Evolutionary conservation across 768 basidiomycete genomes (phyloP), one percentile per base, ranked within the genome.

Genomic region (Phlebiopsis gigantea): DNA sequence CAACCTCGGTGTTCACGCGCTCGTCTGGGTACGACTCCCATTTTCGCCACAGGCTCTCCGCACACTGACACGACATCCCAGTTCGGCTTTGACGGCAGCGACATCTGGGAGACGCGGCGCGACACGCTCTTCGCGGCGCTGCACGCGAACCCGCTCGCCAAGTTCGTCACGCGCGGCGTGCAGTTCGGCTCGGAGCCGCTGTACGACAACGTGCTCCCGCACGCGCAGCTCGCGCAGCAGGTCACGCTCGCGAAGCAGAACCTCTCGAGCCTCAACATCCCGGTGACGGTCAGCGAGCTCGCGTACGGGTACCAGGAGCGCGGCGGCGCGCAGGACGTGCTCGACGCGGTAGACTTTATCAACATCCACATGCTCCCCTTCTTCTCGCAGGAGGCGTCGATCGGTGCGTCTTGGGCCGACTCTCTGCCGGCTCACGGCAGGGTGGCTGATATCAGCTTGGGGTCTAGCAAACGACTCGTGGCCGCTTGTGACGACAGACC

Each of bases 131-230:
- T 87, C 41, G 69, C 65, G 21, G 73, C 74, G 0, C 75, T 87
- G 25, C 80, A 79, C 54, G 78, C 79, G 1, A 87, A 86, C 55
- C 75, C 78, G 1, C 84, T 79, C 59, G 84, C 83, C 15, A 80
- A 81, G 59, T 87, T 81, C 53, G 78, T 87, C 24, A 85, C 83
- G 0, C 79, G 84, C 19, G 82, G 72, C 1, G 69, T 88, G 3
- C 86, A 88, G 58, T 88, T 88, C 61, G 87, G 87, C 29, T 85
- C 85, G 0, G 87, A 88, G 62, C 86, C 86, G 1, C 71, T 88
- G 21, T 88, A 68, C 57, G 87, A 88, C 63, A 55, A 68, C 39
- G 87, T 79, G 29, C 70, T 88, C 45, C 64, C 73, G 5, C 75
- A 79, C n/a, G 24, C 63, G 5, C 68, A 73, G 28, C 77, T 88